Percentiles rank a stretch among this genome's conserved stretches.
Evolutionary conservation across 148 eudicot genomes (phyloP).

Genomic region (Rheum nobile): DNA sequence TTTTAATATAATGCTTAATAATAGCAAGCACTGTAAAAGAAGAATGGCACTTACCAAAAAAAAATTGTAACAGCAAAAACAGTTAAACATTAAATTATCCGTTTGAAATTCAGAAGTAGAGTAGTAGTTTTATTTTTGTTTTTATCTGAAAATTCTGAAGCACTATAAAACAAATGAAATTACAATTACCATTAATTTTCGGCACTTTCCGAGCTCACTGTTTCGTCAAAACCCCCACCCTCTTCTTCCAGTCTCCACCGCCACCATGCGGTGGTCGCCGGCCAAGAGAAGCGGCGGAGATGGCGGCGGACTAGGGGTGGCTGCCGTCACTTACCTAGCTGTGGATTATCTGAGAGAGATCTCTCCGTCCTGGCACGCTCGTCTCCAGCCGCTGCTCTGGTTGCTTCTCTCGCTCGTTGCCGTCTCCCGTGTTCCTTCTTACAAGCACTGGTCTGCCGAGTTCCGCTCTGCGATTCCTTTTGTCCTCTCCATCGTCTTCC

Average conservation of each 20-base stretch:
- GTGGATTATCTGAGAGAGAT: slow-evolving; percentile 69
- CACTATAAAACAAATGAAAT: neutral
- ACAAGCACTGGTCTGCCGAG: slow-evolving; percentile 80
- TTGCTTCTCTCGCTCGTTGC: slow-evolving; percentile 38
- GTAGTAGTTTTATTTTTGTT: too few species aligned
- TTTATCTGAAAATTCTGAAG: neutral
- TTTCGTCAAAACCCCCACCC: neutral
- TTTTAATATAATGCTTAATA: too few species aligned
- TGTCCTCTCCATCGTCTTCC: slow-evolving; percentile 44
- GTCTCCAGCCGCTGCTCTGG: slow-evolving; percentile 74
- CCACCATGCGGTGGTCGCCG: slow-evolving; percentile 25
- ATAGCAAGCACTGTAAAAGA: neutral
- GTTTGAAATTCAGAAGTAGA: neutral
- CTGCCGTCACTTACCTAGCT: slow-evolving; percentile 60
- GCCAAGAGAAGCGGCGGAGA: slow-evolving; percentile 11
- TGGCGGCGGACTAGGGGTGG: slow-evolving; percentile 48
- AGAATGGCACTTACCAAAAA: neutral
- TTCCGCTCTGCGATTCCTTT: slow-evolving; percentile 63
- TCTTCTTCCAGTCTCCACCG: slow-evolving; percentile 4
- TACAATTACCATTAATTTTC: neutral
- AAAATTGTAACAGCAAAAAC: neutral
- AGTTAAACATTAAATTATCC: neutral
- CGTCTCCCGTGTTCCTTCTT: slow-evolving; percentile 53
- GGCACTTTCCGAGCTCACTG: neutral
- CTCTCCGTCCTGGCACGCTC: slow-evolving; percentile 61